These are phyloP conservation scores for Fusarium subtropicale DNA, from an alignment of 2,329 filamentous ascomycete species.

Conservation along the genomic window DNA sequence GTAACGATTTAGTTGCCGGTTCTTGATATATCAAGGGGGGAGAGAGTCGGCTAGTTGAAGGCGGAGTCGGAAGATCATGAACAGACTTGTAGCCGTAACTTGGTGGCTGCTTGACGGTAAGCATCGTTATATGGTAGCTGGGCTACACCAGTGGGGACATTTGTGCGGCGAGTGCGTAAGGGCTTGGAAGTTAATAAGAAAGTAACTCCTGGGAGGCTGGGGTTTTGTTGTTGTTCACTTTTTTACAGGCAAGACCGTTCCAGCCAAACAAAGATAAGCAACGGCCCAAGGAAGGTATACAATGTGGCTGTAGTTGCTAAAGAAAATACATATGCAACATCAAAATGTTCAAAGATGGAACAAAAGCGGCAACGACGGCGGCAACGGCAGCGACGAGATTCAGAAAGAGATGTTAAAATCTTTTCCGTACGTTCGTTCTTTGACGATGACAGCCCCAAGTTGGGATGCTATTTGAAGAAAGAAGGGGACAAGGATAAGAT, in stretches of 20 bases:
- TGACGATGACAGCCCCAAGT: neutral
- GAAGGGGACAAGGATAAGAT: neutral
- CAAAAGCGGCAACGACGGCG: neutral
- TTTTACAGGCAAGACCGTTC: constrained; percentile 21
- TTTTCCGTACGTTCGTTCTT: neutral
- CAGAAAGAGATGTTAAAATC: neutral
- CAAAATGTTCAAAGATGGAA: neutral
- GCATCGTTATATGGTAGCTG: constrained; percentile 62
- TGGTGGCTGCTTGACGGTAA: constrained; percentile 70
- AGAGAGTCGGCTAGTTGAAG: constrained; percentile 65
- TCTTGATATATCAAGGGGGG: constrained; percentile 66
- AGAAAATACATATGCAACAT: neutral
- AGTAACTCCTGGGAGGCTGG: constrained; percentile 26
- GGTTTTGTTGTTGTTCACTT: constrained; percentile 36
- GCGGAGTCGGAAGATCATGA: constrained; percentile 72
- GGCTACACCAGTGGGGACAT: constrained; percentile 47
- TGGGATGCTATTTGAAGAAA: neutral
- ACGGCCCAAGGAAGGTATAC: neutral
- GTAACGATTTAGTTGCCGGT: constrained; percentile 55
- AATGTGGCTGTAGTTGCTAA: neutral
- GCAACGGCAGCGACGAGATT: neutral
- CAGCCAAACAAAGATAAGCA: constrained; percentile 8
- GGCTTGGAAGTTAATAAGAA: constrained; percentile 13
- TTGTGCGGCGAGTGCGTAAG: constrained; percentile 33
- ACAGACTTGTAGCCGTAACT: constrained; percentile 69